phyloP scores from a whole-genome alignment of 2,329 filamentous ascomycete genomes.

The Capronia coronata region DNA sequence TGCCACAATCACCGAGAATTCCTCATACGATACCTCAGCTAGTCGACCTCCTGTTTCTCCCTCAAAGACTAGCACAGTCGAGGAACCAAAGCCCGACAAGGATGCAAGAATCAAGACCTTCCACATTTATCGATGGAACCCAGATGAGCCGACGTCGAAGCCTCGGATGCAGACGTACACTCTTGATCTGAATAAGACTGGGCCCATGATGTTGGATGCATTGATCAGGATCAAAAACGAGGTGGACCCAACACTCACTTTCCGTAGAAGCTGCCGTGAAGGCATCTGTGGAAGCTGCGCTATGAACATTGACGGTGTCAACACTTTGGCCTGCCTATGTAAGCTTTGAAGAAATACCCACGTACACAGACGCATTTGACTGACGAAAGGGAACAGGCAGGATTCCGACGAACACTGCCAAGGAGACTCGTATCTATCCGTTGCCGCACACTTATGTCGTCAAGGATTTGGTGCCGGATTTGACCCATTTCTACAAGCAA shows the following conservation, averaged over 20 bases:
- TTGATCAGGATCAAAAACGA: constrained; percentile 99
- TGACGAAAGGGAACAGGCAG: constrained; percentile 58
- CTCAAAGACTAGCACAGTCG: constrained; percentile 53
- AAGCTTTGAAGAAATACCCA: constrained; percentile 41
- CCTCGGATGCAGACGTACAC: constrained; percentile 92
- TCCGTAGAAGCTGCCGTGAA: constrained; percentile 92
- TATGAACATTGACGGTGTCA: constrained; percentile 99
- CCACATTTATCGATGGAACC: constrained; percentile 98
- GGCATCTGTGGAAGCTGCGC: constrained; percentile 98
- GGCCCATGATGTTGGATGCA: constrained; percentile 96
- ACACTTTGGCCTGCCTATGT: constrained; percentile 97
- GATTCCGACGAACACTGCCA: constrained; percentile 73
- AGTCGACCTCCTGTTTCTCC: constrained; percentile 37
- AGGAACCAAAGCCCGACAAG: constrained; percentile 54
- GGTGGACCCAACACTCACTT: constrained; percentile 90
- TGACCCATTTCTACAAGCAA: constrained; percentile 99
- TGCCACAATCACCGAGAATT: constrained; percentile 41
- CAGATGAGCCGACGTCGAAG: constrained; percentile 85
- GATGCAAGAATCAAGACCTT: constrained; percentile 77
- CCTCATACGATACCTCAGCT: constrained; percentile 31
- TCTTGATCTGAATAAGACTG: constrained; percentile 96
- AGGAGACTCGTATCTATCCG: constrained; percentile 92
- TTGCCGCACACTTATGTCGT: constrained; percentile 98
- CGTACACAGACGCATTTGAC: constrained; percentile 6
- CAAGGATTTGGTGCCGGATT: constrained; percentile 95